Conservation (phyloP, 2,329 filamentous ascomycete species). For the Epichloe elymi region DNA sequence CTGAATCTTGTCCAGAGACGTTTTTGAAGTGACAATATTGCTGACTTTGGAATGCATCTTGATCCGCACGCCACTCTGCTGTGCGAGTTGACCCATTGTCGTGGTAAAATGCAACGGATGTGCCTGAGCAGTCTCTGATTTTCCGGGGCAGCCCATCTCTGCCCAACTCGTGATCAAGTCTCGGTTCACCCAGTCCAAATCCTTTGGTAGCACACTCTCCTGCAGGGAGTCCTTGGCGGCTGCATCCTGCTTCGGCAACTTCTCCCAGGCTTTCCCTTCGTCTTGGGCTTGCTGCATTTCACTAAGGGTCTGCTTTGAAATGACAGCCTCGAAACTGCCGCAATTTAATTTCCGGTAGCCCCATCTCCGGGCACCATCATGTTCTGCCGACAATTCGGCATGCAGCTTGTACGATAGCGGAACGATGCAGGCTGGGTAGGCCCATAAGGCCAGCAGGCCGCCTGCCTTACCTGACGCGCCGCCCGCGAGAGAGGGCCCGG, state of each 20-base stretch:
- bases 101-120: constrained; percentile 88
- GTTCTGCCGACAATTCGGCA: constrained; percentile 68
- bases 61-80: constrained; percentile 55
- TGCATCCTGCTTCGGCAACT: constrained; percentile 45
- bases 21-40: constrained; percentile 42
- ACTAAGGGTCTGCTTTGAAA: constrained; percentile 22
- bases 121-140: constrained; percentile 77
- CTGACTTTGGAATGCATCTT: constrained; percentile 54
- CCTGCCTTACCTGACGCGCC: constrained; percentile 92
- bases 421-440: constrained; percentile 74
- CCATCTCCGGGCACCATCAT: constrained; percentile 68
- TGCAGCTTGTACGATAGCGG: constrained; percentile 78
- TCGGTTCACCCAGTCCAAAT: constrained; percentile 73
- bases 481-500: constrained; percentile 67
- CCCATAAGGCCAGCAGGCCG: constrained; percentile 81
- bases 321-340: constrained; percentile 40
- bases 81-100: constrained; percentile 64
- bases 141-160: constrained; percentile 60
- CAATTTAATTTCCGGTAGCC: constrained; percentile 73
- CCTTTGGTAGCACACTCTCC: constrained; percentile 53
- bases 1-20: constrained; percentile 47
- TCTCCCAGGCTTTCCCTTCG: constrained; percentile 40
- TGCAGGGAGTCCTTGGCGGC: constrained; percentile 34
- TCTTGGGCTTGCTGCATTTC: constrained; percentile 13
- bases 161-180: constrained; percentile 58